Percentiles rank a stretch among this genome's conserved stretches.
Conservation (phyloP, 2,329 filamentous ascomycete species). For the Juglanconis oblonga region DNA sequence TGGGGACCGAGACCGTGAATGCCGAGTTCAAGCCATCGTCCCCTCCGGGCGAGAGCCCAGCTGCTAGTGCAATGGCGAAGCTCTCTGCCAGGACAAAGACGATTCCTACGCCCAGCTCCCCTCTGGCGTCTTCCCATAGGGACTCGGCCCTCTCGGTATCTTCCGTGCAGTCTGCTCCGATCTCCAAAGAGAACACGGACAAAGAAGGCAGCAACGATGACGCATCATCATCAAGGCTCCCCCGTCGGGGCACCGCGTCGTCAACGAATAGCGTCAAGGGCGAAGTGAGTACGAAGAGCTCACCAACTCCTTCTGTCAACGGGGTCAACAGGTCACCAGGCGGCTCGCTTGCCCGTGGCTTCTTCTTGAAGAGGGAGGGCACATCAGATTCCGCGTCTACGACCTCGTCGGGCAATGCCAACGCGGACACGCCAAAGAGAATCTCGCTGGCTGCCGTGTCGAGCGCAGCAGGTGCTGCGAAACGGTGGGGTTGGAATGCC, state of each 20-base stretch:
- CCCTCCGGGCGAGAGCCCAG: conserved; percentile 56
- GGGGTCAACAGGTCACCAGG: conserved; percentile 40
- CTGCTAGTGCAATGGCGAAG: conserved; percentile 64
- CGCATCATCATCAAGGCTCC: conserved; percentile 21
- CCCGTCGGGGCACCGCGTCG: conserved; percentile 37
- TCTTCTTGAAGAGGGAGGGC: conserved; percentile 39
- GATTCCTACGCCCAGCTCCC: conserved; percentile 42
- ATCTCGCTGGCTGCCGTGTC: conserved; percentile 53
- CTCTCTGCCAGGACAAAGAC: conserved; percentile 61
- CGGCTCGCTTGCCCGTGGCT: conserved; percentile 35
- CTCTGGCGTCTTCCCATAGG: conserved; percentile 32
- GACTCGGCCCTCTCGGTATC: conserved; percentile 36
- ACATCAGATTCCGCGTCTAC: conserved; percentile 34
- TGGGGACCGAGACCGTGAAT: conserved; percentile 65
- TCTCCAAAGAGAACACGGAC: conserved; percentile 42
- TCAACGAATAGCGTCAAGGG: conserved; percentile 26
- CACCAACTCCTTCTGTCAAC: conserved; percentile 31
- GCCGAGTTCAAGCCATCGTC: conserved; percentile 61
- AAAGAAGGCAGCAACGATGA: conserved; percentile 34
- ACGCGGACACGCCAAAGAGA: conserved; percentile 34
- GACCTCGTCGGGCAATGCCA: conserved; percentile 30
- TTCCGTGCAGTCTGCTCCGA: conserved; percentile 48
- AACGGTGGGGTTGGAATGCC: conserved; percentile 58
- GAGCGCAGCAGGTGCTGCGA: conserved; percentile 53
- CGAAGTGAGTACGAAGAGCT: conserved; percentile 29